Percentiles rank a stretch among this genome's conserved stretches.
These are phyloP conservation scores for Straminergon stramineum DNA, from an alignment of 225 moss, liverwort and hornwort genomes.

Conservation along the genomic window DNA sequence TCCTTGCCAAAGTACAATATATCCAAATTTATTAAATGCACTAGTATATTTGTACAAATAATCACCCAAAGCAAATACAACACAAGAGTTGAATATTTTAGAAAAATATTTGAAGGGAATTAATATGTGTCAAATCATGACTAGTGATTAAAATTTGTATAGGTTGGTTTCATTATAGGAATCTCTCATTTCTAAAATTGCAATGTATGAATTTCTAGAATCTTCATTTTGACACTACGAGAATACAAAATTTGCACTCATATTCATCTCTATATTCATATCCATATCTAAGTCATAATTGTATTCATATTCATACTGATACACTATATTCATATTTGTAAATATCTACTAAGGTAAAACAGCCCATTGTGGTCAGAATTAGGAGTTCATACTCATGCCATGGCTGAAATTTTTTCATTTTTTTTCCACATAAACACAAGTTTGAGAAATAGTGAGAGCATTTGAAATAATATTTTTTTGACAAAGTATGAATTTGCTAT, in stretches of 20 bases:
- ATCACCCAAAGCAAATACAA: background rate
- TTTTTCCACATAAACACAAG: too few species aligned
- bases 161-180: background rate
- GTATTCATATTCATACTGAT: too few species aligned
- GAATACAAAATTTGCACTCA: background rate
- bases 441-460: too few species aligned
- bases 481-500: too few species aligned
- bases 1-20: background rate
- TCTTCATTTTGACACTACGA: background rate
- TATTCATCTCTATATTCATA: background rate
- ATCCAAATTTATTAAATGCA: background rate
- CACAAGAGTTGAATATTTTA: too few species aligned
- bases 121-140: background rate
- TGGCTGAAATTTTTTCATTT: too few species aligned
- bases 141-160: rapidly evolving
- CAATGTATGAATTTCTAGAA: background rate
- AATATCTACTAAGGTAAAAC: too few species aligned
- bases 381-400: too few species aligned
- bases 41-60: rapidly evolving
- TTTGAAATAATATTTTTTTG: too few species aligned
- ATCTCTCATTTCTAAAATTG: background rate
- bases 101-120: rapidly evolving
- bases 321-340: background rate
- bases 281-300: background rate
- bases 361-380: too few species aligned